phyloP scores from a whole-genome alignment of 768 basidiomycete species.

The Xerocomellus intermedius region DNA sequence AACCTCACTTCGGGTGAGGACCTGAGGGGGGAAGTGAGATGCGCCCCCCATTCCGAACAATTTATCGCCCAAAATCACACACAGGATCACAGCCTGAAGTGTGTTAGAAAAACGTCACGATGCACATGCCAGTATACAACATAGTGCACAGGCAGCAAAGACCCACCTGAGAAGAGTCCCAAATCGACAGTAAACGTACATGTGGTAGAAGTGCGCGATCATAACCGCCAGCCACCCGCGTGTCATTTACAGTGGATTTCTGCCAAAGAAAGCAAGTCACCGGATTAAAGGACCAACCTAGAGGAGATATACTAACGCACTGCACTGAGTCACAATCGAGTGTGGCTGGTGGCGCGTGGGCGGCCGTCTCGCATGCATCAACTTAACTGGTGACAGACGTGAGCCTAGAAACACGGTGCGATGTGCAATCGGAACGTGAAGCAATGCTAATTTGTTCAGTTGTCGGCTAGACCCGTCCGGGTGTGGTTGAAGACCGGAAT shows the following conservation, averaged over 20 bases:
- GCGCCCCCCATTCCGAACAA: no score
- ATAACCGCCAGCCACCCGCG: no score
- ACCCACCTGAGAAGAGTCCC: no score
- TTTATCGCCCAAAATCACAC: no score
- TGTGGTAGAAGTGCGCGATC: not conserved
- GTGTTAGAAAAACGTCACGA: not conserved
- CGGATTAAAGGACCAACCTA: not conserved
- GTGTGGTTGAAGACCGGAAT: no score
- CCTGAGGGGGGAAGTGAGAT: not conserved
- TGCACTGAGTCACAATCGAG: no score
- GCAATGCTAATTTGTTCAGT: not conserved
- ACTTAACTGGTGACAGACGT: not conserved
- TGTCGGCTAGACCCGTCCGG: not conserved
- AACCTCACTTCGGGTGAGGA: not conserved
- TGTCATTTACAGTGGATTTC: no score
- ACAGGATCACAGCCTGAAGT: not conserved
- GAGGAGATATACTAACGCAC: no score
- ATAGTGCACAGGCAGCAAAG: not conserved
- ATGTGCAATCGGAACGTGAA: no score
- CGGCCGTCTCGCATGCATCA: not conserved
- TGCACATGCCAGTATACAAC: not conserved
- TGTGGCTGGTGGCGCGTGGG: no score
- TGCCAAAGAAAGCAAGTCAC: not conserved
- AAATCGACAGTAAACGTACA: not conserved
- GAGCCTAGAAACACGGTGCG: not conserved